Evolutionary conservation across 108 stramenopile species (phyloP), one percentile per base, ranked within the genome.

Genomic region (Ochromonas danica): DNA sequence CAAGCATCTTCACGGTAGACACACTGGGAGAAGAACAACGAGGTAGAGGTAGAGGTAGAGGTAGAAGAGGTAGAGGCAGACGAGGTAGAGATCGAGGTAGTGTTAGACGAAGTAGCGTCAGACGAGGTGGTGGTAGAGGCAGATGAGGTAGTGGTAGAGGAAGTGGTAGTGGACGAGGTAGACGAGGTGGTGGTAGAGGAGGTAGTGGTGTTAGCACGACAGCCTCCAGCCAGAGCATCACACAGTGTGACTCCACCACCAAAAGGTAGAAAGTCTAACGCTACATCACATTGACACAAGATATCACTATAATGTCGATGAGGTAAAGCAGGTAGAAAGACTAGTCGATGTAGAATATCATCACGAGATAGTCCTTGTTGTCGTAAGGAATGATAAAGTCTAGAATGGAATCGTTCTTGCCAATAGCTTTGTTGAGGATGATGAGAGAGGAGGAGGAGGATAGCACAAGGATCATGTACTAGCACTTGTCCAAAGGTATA

Each of bases 241-340:
- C 45, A 75, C 40, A 75, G 40, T 31, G 72, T 75, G 36, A 75
- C 72, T 6, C 72, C 72, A 14, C 72, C 72, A 57, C 72, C 72
- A 41, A 75, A 75, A 10, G 31, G n/a, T 6, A 75, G 22, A 39
- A 33, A 14, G 25, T 75, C 72, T 36, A 75, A 60, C 10, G n/a
- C 6, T 6, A 75, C 72, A 60, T 75, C 72, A 3, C 3, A 42
- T 35, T 33, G n/a, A 75, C 72, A 75, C n/a, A 75, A 27, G 17
- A 45, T 22, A 6, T 36, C 10, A 33, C 10, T 10, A 33, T 75
- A 75, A 14, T 39, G 27, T 25, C 51, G 40, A 27, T 45, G 51
- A 28, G 72, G 40, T 31, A 38, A 38, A 17, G 40, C 67, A 38
- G 10, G 14, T 10, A 70, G 10, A 10, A 10, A 70, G 17, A 10